A percentile compares a stretch with the other conserved stretches of the same genome.
These are phyloP conservation scores for Solanum rostratum DNA, from an alignment of 257 asterid genomes.

Conservation along the genomic window DNA sequence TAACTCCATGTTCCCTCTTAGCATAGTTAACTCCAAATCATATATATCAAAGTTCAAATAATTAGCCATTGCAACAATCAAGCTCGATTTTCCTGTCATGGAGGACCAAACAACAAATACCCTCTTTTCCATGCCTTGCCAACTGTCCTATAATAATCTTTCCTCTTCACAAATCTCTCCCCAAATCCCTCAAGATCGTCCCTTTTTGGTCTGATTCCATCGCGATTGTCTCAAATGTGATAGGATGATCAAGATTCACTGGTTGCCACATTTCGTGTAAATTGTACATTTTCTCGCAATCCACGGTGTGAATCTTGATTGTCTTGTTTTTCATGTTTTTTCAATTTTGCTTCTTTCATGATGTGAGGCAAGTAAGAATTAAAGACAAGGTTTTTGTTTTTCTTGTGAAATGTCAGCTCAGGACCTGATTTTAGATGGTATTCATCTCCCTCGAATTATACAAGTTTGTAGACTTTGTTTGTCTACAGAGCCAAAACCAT, in stretches of 20 bases:
- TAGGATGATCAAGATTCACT: slow-evolving; percentile 19
- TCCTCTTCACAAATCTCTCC: slow-evolving; percentile 12
- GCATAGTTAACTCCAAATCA: slow-evolving; percentile 6
- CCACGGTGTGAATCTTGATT: slow-evolving; percentile 7
- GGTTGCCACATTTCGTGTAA: background rate
- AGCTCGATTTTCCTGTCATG: background rate
- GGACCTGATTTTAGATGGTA: background rate
- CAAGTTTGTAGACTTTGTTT: background rate
- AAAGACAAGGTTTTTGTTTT: background rate
- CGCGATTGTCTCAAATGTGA: slow-evolving; percentile 19
- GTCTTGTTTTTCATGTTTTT: slow-evolving; percentile 3
- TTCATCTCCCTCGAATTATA: background rate
- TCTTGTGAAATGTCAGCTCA: slow-evolving; percentile 9
- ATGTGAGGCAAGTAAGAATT: slow-evolving; percentile 8
- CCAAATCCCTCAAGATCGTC: slow-evolving; percentile 11
- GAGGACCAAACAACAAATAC: slow-evolving; percentile 17
- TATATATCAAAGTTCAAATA: background rate
- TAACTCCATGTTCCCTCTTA: background rate
- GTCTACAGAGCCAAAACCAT: background rate
- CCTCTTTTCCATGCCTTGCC: slow-evolving; percentile 32
- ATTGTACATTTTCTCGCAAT: background rate
- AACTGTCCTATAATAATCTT: slow-evolving; percentile 11
- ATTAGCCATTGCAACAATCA: background rate
- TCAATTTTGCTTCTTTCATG: slow-evolving; percentile 5
- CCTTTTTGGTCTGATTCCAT: slow-evolving; percentile 16